These are phyloP conservation scores for Trichoderma endophyticum DNA, from an alignment of 2,329 filamentous ascomycete genomes.

Conservation along the genomic window DNA sequence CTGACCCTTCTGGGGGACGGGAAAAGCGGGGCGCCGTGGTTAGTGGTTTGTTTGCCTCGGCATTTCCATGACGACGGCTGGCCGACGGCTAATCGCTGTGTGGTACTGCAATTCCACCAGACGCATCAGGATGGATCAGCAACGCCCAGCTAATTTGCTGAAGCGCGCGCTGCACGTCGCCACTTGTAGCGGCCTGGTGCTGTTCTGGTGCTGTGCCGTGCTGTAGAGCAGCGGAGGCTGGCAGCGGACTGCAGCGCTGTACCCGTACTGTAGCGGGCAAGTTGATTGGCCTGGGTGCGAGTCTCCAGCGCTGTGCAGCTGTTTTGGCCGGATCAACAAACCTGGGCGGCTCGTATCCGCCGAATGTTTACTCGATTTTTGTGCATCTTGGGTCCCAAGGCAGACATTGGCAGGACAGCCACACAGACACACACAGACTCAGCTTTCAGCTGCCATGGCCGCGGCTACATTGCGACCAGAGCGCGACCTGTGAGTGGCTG, in stretches of 20 bases:
- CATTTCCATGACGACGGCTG: conserved; percentile 3
- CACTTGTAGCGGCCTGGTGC: background rate
- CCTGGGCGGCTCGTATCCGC: background rate
- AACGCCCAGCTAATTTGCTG: background rate
- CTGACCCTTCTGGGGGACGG: conserved; percentile 8
- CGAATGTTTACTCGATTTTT: background rate
- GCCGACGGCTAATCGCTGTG: background rate
- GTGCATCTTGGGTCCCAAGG: background rate
- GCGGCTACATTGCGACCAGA: background rate
- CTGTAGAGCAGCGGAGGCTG: background rate
- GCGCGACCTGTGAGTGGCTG: background rate
- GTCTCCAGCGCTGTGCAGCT: background rate
- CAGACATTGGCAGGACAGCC: background rate
- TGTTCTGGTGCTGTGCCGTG: background rate
- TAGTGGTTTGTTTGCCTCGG: conserved; percentile 14
- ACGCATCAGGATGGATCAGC: background rate
- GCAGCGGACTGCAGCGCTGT: background rate
- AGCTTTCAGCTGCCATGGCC: conserved; percentile 1
- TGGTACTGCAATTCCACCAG: background rate
- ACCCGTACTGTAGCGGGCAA: background rate
- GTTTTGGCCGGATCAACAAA: background rate
- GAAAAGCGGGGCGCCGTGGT: conserved; percentile 7
- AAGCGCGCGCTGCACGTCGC: background rate
- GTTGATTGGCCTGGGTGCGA: background rate
- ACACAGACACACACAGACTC: background rate